Percentiles rank a stretch among this genome's conserved stretches.
Evolutionary conservation across 176 grass and related monocot genomes (phyloP).

Genomic region (Themeda triandra): DNA sequence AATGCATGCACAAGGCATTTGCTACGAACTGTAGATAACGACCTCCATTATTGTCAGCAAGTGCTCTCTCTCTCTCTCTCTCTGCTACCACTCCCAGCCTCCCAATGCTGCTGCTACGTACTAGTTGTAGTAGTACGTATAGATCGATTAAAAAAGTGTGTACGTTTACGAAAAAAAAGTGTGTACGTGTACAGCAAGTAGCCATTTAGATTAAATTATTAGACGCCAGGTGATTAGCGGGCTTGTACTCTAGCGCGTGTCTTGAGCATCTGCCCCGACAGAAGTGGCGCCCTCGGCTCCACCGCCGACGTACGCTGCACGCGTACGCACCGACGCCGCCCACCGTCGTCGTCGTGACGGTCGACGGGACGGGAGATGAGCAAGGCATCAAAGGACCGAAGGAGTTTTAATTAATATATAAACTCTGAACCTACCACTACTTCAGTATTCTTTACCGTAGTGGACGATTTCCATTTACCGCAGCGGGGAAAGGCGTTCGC

Average conservation of each 20-base stretch:
- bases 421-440: no score
- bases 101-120: not conserved
- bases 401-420: no score
- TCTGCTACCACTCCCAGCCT: not conserved
- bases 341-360: not conserved
- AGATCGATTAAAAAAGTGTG: not conserved
- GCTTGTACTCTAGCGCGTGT: slow-evolving; percentile 39
- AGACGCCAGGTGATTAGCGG: not conserved
- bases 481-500: no score
- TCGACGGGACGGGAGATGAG: no score
- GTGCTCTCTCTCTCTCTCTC: not conserved
- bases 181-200: not conserved
- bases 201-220: slow-evolving; percentile 2
- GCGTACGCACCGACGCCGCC: slow-evolving; percentile 10
- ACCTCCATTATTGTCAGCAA: slow-evolving; percentile 22
- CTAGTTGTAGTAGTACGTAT: not conserved
- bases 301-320: not conserved
- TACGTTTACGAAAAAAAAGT: slow-evolving; percentile 11
- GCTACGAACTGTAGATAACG: slow-evolving; percentile 17
- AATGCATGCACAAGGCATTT: slow-evolving; percentile 3
- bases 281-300: slow-evolving; percentile 25
- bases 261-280: slow-evolving; percentile 36
- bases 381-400: not conserved
- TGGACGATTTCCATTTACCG: no score
- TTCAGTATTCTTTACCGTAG: no score